Conservation (phyloP, 31 red algal genomes). For the Asparagopsis taxiformis region DNA sequence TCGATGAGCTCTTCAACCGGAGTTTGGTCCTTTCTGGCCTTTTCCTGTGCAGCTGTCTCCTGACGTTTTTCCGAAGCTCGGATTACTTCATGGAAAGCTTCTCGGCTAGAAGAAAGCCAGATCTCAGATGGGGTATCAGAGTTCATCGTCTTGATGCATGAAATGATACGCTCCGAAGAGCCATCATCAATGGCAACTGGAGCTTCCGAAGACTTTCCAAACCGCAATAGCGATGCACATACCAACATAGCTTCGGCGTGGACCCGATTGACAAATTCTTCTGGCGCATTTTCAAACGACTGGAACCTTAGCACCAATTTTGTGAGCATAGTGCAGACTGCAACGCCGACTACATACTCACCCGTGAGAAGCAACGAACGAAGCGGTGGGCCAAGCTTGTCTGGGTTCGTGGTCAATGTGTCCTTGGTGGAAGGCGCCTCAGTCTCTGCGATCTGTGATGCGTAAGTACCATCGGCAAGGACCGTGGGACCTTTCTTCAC, state of each 20-base stretch:
- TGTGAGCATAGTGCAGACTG: slow-evolving; percentile 81
- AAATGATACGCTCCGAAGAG: slow-evolving; percentile 71
- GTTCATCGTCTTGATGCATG: slow-evolving; percentile 71
- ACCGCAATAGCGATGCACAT: slow-evolving; percentile 73
- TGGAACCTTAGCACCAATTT: slow-evolving; percentile 79
- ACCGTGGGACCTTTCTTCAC: slow-evolving; percentile 64
- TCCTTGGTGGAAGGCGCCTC: slow-evolving; percentile 2
- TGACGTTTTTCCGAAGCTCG: slow-evolving; percentile 52
- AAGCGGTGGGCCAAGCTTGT: slow-evolving; percentile 52
- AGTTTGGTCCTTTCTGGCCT: slow-evolving; percentile 70
- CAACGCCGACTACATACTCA: slow-evolving; percentile 80
- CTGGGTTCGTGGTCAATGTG: background rate
- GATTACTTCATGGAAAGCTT: slow-evolving; percentile 76
- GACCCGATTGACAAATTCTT: slow-evolving; percentile 44
- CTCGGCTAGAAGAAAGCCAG: slow-evolving; percentile 64
- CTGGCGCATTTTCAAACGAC: slow-evolving; percentile 35
- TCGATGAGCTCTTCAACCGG: slow-evolving; percentile 82
- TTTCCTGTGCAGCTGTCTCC: slow-evolving; percentile 48
- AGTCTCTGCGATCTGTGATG: slow-evolving; percentile 71
- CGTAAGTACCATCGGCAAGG: slow-evolving; percentile 93
- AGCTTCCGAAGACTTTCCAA: slow-evolving; percentile 42
- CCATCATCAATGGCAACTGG: slow-evolving; percentile 73
- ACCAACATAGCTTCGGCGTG: slow-evolving; percentile 84
- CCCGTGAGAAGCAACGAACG: slow-evolving; percentile 65
- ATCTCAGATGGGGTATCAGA: slow-evolving; percentile 19